Base-by-base conservation (phyloP, 768 basidiomycete species). In the Agaricus blazei region DNA sequence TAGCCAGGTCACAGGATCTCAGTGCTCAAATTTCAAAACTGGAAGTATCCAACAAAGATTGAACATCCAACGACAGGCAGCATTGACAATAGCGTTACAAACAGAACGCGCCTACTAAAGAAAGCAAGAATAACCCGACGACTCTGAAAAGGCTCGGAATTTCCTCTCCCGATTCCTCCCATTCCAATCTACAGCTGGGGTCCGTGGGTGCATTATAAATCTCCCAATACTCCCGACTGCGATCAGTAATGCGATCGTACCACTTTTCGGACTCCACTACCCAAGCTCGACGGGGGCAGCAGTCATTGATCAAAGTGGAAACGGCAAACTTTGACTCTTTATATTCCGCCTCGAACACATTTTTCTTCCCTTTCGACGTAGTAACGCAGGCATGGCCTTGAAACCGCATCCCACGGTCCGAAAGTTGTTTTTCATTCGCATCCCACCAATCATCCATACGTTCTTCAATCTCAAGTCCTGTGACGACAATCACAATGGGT, bases 301-400 rank as follows among this genome's bases (percentile, higher is more conserved):
- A 15, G 8, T 14, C 24, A 27, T 31, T 4, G 12, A 57, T 54
- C 6, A 58, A 37, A 6, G 43, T 34, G 6, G 56, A 51, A 26
- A 61, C 29, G 12, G 40, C 46, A 6, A 15, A 14, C 40, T 40
- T 52, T 0, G 62, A 63, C 4, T 59, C 60, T n/a, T 53, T 46
- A 28, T 61, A 61, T 50, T 63, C 62, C 50, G 58, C 58, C 15
- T 63, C 60, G 9, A 61, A 59, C 51, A 59, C 54, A 9, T 38
- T 49, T 41, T 28, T 51, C 48, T 63, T 61, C 19, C 75, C 74
- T 27, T 62, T 67, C 3, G 58, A 70, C 3, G 73, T 69, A 4
- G 57, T 57, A 3, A 61, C 51, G 23, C 62, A 59, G 3, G 54
- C 58, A 26, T 56, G 50, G 0, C 49, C 56, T 0, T 55, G 23